These are phyloP conservation scores for Limonium bicolor DNA, from an alignment of 148 eudicot genomes.

Conservation along the genomic window DNA sequence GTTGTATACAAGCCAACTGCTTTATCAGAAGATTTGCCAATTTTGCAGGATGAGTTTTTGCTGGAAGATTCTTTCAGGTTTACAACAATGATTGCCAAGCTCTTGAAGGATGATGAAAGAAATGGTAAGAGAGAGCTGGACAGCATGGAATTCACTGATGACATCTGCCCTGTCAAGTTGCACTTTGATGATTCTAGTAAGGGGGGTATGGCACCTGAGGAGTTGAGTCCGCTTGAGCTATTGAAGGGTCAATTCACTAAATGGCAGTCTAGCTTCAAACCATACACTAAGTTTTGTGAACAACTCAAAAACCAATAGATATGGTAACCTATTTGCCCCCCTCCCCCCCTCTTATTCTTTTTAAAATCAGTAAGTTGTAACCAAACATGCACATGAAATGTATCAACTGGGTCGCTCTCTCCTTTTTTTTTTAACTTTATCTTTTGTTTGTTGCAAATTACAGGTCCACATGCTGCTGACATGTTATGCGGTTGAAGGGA, in stretches of 20 bases:
- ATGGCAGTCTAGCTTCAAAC: constrained; percentile 3
- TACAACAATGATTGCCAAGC: constrained; percentile 12
- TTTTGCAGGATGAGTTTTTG: constrained; percentile 2
- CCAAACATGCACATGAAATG: no score
- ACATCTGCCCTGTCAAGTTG: constrained; percentile 5
- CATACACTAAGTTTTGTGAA: constrained; percentile 6
- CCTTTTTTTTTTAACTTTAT: no score
- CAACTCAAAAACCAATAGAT: not conserved
- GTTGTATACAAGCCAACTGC: constrained; percentile 30
- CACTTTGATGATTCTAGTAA: not conserved
- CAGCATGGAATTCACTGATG: constrained; percentile 3
- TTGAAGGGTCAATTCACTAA: constrained; percentile 8
- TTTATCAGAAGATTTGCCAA: constrained; percentile 8
- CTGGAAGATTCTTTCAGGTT: constrained; percentile 12
- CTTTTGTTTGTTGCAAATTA: no score
- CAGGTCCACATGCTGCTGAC: no score
- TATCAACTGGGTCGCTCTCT: no score
- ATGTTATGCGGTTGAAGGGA: no score
- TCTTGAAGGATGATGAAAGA: not conserved
- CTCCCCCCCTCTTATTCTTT: no score
- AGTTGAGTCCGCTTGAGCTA: not conserved
- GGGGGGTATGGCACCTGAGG: constrained; percentile 2
- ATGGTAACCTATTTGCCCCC: no score
- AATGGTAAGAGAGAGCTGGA: not conserved
- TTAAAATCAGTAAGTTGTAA: no score